Base-by-base conservation (phyloP, 106 monocot species). In the Gastrodia elata region DNA sequence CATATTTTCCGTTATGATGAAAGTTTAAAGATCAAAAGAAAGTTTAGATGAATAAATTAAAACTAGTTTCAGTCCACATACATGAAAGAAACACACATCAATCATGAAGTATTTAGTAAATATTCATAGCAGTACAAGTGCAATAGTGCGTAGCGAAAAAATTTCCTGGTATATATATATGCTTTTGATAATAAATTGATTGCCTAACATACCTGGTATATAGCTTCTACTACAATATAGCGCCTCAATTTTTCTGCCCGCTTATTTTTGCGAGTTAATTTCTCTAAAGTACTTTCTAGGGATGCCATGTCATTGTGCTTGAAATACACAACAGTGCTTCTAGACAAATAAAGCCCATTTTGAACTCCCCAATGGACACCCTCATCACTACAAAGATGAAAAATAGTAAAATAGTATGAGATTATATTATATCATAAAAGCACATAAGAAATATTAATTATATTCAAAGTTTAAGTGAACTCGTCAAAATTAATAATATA, bases 301-400 rank as follows among this genome's bases (percentile, higher is more conserved):
- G 97, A 98, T 72, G 81, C 65, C 93, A 98, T 88, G 72, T 98
- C 90, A 87, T 98, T 98, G 78, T 98, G 97, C 83, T 93, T 91
- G 78, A 98, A 98, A 76, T 98, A 98, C 38, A 89, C 86, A 67
- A 98, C 82, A 73, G 86, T 93, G 74, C 97, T 98, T 81, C 97
- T 90, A 34, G 97, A 98, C 5, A 98, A 83, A 76, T 88, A 82
- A 40, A 98, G 82, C 39, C 97, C 97, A 86, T 93, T 98, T 84
- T 98, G 93, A 64, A 98, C 88, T 57, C 80, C 93, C 97, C 97
- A 98, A 26, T 91, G 86, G 39, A 98, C 97, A 78, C 88, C 97
- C 73, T 98, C 97, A 64, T 98, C 97, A 69, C 97, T 98, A 77
- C 40, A 77, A 87, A 7, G 36, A 42, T 37, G 38, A 64, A 41